Evolutionary conservation across 1,284 basidiomycete species (phyloP), one percentile per base, ranked within the genome.

Genomic region (Amylostereum areolatum): DNA sequence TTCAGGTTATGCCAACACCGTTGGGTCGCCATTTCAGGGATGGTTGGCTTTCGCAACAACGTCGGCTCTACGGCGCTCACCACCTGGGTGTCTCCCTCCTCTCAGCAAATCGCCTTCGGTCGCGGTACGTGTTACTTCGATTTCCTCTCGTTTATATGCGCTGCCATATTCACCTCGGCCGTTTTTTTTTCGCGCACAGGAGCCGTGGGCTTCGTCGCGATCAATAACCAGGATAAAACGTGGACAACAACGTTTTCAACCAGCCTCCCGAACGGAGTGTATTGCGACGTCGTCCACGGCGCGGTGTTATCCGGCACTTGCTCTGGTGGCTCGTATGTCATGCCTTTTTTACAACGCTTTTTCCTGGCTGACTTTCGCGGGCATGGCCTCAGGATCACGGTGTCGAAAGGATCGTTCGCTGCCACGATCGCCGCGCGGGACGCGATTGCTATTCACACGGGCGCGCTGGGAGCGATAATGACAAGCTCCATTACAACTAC

Each of bases 1-100:
- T 51, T 43, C 33, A 61, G 62, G 77, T 61, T 76, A 37, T 84
- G 81, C 55, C 81, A 85, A 57, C 83, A 86, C 60, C 77, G 83
- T 5, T 83, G 73, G 68, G 59, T 70, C 5, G 73, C 80, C 1
- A 66, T 85, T 42, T 66, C 68, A 5, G 81, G 81, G 2, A 83
- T 85, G 80, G 75, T 80, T 35, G 77, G 75, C 1, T 85, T 84
- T 69, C 71, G 72, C 43, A 85, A 85, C 59, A 69, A 66, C 24
- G 81, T 82, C n/a, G 79, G 75, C 6, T 57, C 66, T 3, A 67
- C 73, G 3, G 61, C 68, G 1, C 54, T 85, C 11, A 75, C 65
- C 3, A 71, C 80, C 58, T 84, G 81, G 81, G 69, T 77, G 5
- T 73, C 80, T 4, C 76, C 78, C 3, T 69, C 72, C 54, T 66